These are phyloP conservation scores for Gossypium australe DNA, from an alignment of 345 rosid genomes.

Conservation along the genomic window DNA sequence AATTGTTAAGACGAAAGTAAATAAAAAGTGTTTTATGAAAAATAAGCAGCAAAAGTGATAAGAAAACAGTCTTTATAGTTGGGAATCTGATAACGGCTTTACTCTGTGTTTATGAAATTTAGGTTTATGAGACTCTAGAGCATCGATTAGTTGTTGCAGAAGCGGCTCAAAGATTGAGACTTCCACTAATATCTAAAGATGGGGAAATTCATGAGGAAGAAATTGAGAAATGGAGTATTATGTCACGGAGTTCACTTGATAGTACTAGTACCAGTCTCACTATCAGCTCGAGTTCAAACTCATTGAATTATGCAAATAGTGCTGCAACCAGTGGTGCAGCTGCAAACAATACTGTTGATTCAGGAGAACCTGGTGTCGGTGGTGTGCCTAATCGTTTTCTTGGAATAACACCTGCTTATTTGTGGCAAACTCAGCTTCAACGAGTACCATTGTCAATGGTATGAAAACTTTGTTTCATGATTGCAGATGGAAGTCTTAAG, in stretches of 20 bases:
- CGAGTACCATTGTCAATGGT: constrained; percentile 59
- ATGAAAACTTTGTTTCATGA: constrained; percentile 8
- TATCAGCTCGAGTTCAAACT: constrained; percentile 70
- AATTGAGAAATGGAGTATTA: constrained; percentile 80
- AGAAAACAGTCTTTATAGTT: background rate
- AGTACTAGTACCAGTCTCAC: constrained; percentile 69
- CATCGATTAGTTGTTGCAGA: constrained; percentile 90
- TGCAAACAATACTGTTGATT: constrained; percentile 45
- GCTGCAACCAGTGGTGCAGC: constrained; percentile 44
- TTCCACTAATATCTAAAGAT: constrained; percentile 86
- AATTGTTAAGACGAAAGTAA: background rate
- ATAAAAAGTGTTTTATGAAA: background rate
- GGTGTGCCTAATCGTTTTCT: constrained; percentile 86
- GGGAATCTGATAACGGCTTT: background rate
- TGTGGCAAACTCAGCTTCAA: constrained; percentile 87
- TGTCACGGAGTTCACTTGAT: constrained; percentile 85
- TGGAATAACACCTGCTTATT: constrained; percentile 81
- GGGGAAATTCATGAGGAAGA: constrained; percentile 94
- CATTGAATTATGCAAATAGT: constrained; percentile 49
- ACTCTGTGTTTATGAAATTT: constrained; percentile 9
- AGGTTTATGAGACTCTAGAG: constrained; percentile 90
- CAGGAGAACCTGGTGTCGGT: constrained; percentile 58
- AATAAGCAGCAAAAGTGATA: background rate
- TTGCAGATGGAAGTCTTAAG: background rate
- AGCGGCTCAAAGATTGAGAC: constrained; percentile 90